Percentiles rank a stretch among this genome's conserved stretches.
Evolutionary conservation across 192 early-diverging fungal genomes (phyloP).

Genomic region (Coemansia aciculifera): DNA sequence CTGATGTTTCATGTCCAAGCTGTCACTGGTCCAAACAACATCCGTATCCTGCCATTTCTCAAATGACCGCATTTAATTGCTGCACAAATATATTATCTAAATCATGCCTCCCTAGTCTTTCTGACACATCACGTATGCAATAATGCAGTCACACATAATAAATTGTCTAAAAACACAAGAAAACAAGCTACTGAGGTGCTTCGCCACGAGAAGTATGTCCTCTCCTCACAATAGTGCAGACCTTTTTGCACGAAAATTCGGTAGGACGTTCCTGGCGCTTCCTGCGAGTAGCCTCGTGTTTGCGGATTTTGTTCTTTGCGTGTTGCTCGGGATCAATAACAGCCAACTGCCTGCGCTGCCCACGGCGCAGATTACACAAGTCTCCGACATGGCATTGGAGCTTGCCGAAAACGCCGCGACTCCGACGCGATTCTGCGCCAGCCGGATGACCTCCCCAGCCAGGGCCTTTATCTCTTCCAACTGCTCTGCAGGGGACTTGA

Average conservation of each 20-base stretch:
- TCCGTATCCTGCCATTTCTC: too few species aligned
- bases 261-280: constrained; percentile 69
- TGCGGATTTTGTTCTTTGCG: constrained; percentile 68
- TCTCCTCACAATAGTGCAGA: constrained; percentile 38
- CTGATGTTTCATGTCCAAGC: too few species aligned
- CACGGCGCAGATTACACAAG: constrained; percentile 63
- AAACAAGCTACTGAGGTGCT: not conserved
- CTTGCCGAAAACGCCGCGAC: constrained; percentile 65
- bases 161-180: not conserved
- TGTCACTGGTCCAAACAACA: too few species aligned
- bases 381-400: constrained; percentile 65
- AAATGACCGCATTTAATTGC: too few species aligned
- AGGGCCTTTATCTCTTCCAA: constrained; percentile 71
- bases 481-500: constrained; percentile 34
- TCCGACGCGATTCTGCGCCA: constrained; percentile 74
- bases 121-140: too few species aligned
- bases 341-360: constrained; percentile 60
- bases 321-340: constrained; percentile 69
- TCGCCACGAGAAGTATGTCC: not conserved
- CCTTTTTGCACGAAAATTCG: constrained; percentile 60
- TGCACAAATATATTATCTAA: too few species aligned
- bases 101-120: too few species aligned
- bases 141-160: too few species aligned
- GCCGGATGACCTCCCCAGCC: constrained; percentile 71
- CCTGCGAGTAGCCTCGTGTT: constrained; percentile 69